Evolutionary conservation across 75 land plant species (phyloP), one percentile per base, ranked within the genome.

Genomic region (Selaginella tamariscina): DNA sequence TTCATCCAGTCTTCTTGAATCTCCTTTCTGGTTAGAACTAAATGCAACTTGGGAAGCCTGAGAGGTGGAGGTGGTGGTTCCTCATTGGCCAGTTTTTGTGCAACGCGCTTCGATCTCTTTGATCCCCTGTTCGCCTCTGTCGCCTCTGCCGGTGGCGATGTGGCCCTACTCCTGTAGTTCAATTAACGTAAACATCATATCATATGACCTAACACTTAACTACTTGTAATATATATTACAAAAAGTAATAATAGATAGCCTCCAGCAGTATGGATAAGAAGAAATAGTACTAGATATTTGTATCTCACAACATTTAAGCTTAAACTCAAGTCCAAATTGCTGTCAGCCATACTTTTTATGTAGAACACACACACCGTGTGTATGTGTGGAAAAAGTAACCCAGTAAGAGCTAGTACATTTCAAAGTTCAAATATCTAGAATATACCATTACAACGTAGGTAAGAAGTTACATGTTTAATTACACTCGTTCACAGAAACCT

Each of bases 1-100:
- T 80, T 73, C 62, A 78, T 29, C 82, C 82, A 80, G 56, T 80
- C 82, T 31, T 80, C 82, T 56, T 80, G 82, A 15, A 80, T 73
- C 68, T 80, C 82, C 31, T 80, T 78, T 28, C 80, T 73, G 30
- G 75, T 77, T 26, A 80, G 82, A 18, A 78, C 80, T 27, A 80
- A 27, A 56, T 80, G 81, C 20, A 80, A 68, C 31, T 74, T 77
- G 23, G 82, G 82, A 32, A 80, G 81, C 76, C 78, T 80, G 64
- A 80, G 56, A 9, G 82, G 82, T 24, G 81, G 81, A 29, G 82
- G 72, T 49, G 82, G 82, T 29, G 82, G 81, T 57, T 78, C 82
- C 56, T 80, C 76, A 65, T 68, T 79, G 24, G 65, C 67, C 27
- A 68, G 54, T 15, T 65, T 56, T 64, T 68, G 75, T 21, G 80